Conservation (phyloP, 2,329 filamentous ascomycete genomes). For the Cercospora brassicicola region DNA sequence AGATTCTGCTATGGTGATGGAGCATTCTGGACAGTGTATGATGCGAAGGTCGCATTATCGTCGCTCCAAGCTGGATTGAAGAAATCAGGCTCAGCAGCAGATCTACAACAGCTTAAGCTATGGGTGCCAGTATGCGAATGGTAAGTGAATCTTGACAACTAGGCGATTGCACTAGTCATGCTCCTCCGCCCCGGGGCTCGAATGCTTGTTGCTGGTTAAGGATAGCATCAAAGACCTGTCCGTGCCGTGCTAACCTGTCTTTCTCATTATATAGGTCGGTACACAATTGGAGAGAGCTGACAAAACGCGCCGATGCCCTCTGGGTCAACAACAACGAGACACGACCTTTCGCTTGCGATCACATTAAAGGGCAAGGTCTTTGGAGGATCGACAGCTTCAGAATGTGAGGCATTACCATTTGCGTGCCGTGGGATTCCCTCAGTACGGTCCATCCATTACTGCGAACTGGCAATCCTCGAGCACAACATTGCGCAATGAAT, state of each 20-base stretch:
- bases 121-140: conserved; percentile 26
- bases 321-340: conserved; percentile 23
- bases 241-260: not conserved
- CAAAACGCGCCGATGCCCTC: conserved; percentile 15
- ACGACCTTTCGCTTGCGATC: conserved; percentile 9
- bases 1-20: conserved; percentile 26
- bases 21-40: conserved; percentile 23
- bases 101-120: conserved; percentile 18
- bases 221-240: not conserved
- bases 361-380: conserved; percentile 10
- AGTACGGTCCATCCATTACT: not conserved
- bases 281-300: conserved; percentile 21
- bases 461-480: not conserved
- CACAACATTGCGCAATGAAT: not conserved
- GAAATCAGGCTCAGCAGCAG: conserved; percentile 11
- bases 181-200: too few relatives aligned
- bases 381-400: conserved; percentile 13
- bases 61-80: conserved; percentile 9
- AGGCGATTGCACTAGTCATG: too few relatives aligned
- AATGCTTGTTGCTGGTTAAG: too few relatives aligned
- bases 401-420: not conserved
- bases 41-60: conserved; percentile 18
- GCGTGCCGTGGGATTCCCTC: not conserved
- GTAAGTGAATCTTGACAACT: not conserved
- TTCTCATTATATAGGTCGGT: conserved; percentile 5